Base-by-base conservation (phyloP, 2,329 filamentous ascomycete genomes). In the Aspergillus jensenii region DNA sequence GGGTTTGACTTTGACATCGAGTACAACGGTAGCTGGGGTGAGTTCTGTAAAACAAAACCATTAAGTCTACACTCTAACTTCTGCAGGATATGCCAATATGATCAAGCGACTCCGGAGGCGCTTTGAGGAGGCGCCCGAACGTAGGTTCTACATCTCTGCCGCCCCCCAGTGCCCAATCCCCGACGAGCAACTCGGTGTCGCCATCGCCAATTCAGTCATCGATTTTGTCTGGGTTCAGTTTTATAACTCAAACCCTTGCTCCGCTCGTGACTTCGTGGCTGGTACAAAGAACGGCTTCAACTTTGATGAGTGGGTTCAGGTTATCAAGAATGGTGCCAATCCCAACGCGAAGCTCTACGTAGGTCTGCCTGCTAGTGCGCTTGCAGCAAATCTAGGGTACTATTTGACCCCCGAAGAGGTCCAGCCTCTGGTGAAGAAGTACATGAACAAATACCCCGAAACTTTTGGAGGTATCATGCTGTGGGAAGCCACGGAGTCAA, bases 401-500 rank as follows among this genome's bases (percentile, higher is more conserved):
- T 86, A 85, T 65, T 68, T 86, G 15, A 69, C 67, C 1, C 79
- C 80, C 0, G 57, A 64, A 1, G 76, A 84, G 58, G 81, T 78
- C 2, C 68, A 78, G 53, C 64, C 66, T 2, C 62, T 86, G 52
- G 70, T 85, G 23, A 62, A 70, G n/a, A 64, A 70, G 43, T 81
- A 78, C 60, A 76, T 75, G 59, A 67, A 66, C 15, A 67, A 73
- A 21, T 74, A 76, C 59, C 69, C 74, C 1, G 56, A 72, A 21
- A 71, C 69, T 2, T 86, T 86, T 62, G 84, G 82, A 41, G 84
- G 84, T 71, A 74, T 85, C 41, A 86, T 86, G 83, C 68, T 86
- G 5, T 86, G 82, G 81, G 83, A 85, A 52, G 81, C 82, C 5
- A 82, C 80, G 1, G 74, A 75, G 11, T 78, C 78, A n/a, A 69